Evolutionary conservation across 495 filamentous ascomycete genomes (phyloP).

Genomic region (Lophiostoma macrostomum): DNA sequence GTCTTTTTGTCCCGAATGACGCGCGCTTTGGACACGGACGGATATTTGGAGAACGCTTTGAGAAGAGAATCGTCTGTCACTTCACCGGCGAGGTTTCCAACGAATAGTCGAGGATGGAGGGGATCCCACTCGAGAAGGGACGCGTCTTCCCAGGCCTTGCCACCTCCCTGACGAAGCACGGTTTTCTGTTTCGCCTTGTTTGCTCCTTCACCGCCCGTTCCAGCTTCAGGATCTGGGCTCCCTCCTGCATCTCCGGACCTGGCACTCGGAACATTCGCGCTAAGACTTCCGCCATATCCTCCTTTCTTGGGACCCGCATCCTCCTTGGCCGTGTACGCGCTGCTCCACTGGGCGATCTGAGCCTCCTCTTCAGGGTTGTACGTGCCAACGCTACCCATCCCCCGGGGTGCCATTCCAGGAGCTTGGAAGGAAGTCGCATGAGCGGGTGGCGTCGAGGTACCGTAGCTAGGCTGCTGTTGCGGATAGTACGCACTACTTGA

Average conservation of each 20-base stretch:
- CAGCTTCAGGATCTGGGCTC: slow-evolving; percentile 46
- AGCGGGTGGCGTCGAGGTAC: slow-evolving; percentile 47
- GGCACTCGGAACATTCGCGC: slow-evolving; percentile 34
- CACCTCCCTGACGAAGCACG: slow-evolving; percentile 81
- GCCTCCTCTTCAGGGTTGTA: slow-evolving; percentile 85
- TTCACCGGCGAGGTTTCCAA: slow-evolving; percentile 97
- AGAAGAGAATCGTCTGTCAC: slow-evolving; percentile 93
- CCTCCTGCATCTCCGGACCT: slow-evolving; percentile 33
- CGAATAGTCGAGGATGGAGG: slow-evolving; percentile 87
- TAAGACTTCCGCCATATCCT: no score
- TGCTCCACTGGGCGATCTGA: slow-evolving; percentile 95
- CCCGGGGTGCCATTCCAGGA: slow-evolving; percentile 5
- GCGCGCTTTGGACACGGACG: slow-evolving; percentile 83
- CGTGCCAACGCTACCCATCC: neutral
- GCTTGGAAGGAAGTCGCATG: slow-evolving; percentile 41
- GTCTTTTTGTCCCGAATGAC: slow-evolving; percentile 96
- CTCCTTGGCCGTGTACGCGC: slow-evolving; percentile 71
- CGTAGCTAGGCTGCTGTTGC: slow-evolving; percentile 35
- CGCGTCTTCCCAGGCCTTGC: slow-evolving; percentile 82
- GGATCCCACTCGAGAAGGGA: slow-evolving; percentile 94
- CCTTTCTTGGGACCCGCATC: slow-evolving; percentile 40
- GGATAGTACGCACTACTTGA: slow-evolving; percentile 24
- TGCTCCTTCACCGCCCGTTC: slow-evolving; percentile 5
- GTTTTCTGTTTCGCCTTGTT: slow-evolving; percentile 70
- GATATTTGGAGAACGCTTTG: slow-evolving; percentile 88